Percentiles rank a stretch among this genome's conserved stretches.
phyloP scores from a whole-genome alignment of 768 basidiomycete species.

The Strobilomyces dryophilus region DNA sequence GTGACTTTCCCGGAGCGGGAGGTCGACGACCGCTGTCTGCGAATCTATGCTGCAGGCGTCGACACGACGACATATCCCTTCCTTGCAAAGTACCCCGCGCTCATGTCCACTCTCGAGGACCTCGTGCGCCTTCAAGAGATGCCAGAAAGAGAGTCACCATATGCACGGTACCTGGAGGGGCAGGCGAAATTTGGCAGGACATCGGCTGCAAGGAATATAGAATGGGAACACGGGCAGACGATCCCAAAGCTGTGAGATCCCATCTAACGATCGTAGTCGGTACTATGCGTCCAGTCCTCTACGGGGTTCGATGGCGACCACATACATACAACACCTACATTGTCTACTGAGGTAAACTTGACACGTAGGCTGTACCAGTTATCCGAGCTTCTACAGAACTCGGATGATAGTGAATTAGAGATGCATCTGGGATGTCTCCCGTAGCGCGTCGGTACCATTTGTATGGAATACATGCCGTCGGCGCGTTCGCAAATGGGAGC shows the following conservation, averaged over 20 bases:
- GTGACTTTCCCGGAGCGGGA: not conserved
- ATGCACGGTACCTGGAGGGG: not conserved
- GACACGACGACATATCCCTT: slow-evolving; percentile 2
- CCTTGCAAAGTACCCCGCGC: not conserved
- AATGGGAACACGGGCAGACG: slow-evolving; percentile 6
- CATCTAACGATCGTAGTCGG: too few relatives aligned
- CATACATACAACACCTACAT: too few relatives aligned
- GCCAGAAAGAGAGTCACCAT: not conserved
- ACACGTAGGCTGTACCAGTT: too few relatives aligned
- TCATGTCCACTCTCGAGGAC: not conserved
- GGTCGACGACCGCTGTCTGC: slow-evolving; percentile 3
- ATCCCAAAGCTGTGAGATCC: not conserved
- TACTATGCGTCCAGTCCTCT: too few relatives aligned
- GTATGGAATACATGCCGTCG: too few relatives aligned
- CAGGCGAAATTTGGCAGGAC: slow-evolving; percentile 2
- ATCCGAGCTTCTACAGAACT: too few relatives aligned
- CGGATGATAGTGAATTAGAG: too few relatives aligned
- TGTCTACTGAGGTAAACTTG: too few relatives aligned
- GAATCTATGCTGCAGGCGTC: slow-evolving; percentile 1
- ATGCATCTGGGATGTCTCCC: too few relatives aligned
- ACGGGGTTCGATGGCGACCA: too few relatives aligned
- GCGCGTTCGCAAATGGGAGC: too few relatives aligned
- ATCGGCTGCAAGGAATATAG: not conserved
- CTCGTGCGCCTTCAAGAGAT: not conserved
- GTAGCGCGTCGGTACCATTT: too few relatives aligned